Base-by-base conservation (phyloP, 768 basidiomycete species). In the Exidia glandulosa region DNA sequence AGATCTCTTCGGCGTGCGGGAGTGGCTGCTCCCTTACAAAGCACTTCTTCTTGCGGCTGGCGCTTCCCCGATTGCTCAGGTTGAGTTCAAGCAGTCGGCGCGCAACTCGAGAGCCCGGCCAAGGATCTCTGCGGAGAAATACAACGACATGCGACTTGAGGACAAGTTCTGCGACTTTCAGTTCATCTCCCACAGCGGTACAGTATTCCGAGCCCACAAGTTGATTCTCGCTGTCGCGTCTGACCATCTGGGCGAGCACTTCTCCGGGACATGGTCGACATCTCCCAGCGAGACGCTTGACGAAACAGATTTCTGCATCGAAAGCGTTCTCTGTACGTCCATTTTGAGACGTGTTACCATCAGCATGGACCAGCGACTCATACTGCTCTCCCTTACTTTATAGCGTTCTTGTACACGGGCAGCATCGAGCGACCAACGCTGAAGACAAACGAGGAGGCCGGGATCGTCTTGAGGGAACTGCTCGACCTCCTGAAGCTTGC, bases 1-100 rank as follows among this genome's bases (percentile, higher is more conserved):
- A 71, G 45, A 66, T 68, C 16, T 62, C 61, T 27, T 68, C 63
- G n/a, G 55, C 16, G 65, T 62, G 19, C 29, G 67, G 69, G 30
- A 66, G 64, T 32, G 68, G 69, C 37, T 71, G 62, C 52, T n/a
- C n/a, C 31, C 33, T 9, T 66, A 23, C 63, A 65, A 62, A 57
- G 34, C 54, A 2, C 60, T 66, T 6, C 36, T 66, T 4, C 58
- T 63, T 23, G 55, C 60, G 6, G 62, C 60, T 13, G 62, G 62
- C 16, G 65, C 63, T 19, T 10, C 54, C 9, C 57, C 64, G 47
- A 47, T 59, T 16, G 30, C 70, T 68, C 55, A 45, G 55, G 41
- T 19, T 23, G 41, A 45, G 12, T 45, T 14, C 19, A 10, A 19
- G 19, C 9, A 23, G 16, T 23, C 41, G 6, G 41, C 41, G 6